Percentiles rank a stretch among this genome's conserved stretches.
Conservation (phyloP, 768 basidiomycete species). For the Collybia mongolica region DNA sequence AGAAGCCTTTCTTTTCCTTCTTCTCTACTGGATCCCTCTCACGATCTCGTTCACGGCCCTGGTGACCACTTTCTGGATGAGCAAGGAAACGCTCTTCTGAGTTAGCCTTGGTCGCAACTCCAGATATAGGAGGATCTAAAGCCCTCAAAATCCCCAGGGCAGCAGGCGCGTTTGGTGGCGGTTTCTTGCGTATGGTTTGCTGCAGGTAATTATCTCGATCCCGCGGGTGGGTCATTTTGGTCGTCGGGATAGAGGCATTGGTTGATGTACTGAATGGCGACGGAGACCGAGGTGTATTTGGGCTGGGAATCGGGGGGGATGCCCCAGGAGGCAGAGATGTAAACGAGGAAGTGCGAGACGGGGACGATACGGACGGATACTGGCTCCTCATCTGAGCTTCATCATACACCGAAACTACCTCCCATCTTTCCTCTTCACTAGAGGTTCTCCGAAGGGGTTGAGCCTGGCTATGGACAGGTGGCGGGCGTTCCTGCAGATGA, state of each 20-base stretch:
- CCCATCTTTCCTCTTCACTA: slow-evolving; percentile 46
- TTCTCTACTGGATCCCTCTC: slow-evolving; percentile 32
- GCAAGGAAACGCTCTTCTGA: slow-evolving; percentile 30
- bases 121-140: slow-evolving; percentile 50
- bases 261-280: slow-evolving; percentile 44
- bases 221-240: slow-evolving; percentile 7
- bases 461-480: slow-evolving; percentile 6
- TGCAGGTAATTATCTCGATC: slow-evolving; percentile 21
- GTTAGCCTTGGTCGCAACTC: slow-evolving; percentile 17
- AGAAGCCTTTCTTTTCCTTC: slow-evolving; percentile 56
- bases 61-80: slow-evolving; percentile 30
- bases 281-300: slow-evolving; percentile 37
- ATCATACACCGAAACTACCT: slow-evolving; percentile 33
- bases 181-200: slow-evolving; percentile 20
- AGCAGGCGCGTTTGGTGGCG: slow-evolving; percentile 26
- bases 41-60: slow-evolving; percentile 19
- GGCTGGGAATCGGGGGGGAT: slow-evolving; percentile 38
- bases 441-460: slow-evolving; percentile 18
- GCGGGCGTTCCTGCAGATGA: not conserved
- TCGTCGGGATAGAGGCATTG: slow-evolving; percentile 9
- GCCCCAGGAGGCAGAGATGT: slow-evolving; percentile 44
- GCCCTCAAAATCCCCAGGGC: slow-evolving; percentile 58
- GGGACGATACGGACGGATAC: slow-evolving; percentile 25
- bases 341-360: slow-evolving; percentile 53
- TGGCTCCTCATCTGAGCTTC: slow-evolving; percentile 21